phyloP scores from a whole-genome alignment of 2,329 filamentous ascomycete species.

The Cryoendolithus antarcticus region DNA sequence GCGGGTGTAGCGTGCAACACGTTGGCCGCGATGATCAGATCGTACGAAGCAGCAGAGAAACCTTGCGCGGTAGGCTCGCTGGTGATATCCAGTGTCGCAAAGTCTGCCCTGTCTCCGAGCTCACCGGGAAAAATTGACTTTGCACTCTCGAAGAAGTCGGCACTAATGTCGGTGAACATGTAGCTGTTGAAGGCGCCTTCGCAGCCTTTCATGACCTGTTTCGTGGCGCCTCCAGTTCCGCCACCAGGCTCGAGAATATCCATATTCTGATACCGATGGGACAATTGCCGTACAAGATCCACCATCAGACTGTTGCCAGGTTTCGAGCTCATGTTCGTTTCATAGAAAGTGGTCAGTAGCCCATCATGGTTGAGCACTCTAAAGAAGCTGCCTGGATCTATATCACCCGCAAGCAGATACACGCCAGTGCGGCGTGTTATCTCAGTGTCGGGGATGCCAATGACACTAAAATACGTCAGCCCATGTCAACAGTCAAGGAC shows the following conservation, averaged over 20 bases:
- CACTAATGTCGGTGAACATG: slow-evolving; percentile 35
- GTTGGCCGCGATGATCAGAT: slow-evolving; percentile 18
- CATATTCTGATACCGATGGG: slow-evolving; percentile 29
- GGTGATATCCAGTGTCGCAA: slow-evolving; percentile 21
- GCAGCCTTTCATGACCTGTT: slow-evolving; percentile 22
- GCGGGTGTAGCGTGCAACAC: slow-evolving; percentile 16
- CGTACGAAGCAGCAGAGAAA: slow-evolving; percentile 16
- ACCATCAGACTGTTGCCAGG: no score
- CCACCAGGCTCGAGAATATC: slow-evolving; percentile 35
- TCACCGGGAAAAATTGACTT: slow-evolving; percentile 18
- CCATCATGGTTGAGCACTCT: no score
- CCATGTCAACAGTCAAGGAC: no score
- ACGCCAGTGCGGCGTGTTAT: no score
- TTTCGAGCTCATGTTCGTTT: no score
- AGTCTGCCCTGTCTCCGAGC: slow-evolving; percentile 19
- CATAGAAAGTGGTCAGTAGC: no score
- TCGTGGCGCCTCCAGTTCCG: slow-evolving; percentile 33
- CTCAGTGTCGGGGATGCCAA: no score
- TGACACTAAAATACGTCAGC: no score
- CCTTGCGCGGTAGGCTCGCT: slow-evolving; percentile 22
- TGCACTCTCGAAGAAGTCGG: slow-evolving; percentile 30
- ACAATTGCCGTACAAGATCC: slow-evolving; percentile 11
- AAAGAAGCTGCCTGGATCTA: no score
- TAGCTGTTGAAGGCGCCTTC: slow-evolving; percentile 26
- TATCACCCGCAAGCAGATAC: no score